These are phyloP conservation scores for Chrysoporthe puriensis DNA, from an alignment of 2,329 filamentous ascomycete genomes.

Conservation along the genomic window DNA sequence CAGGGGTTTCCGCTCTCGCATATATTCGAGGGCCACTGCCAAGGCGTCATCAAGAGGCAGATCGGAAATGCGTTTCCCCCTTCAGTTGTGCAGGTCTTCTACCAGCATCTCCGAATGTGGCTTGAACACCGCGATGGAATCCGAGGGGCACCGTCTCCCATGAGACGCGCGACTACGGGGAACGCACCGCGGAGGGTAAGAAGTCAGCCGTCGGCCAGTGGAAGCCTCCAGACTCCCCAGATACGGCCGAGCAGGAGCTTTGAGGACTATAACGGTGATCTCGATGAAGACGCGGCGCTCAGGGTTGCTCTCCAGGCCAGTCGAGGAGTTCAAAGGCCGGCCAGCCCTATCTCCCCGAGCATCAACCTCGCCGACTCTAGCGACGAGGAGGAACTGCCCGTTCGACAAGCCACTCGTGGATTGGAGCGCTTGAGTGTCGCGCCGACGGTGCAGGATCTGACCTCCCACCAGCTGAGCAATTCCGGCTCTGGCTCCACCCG, in stretches of 20 bases:
- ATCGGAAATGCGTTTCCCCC: conserved; percentile 83
- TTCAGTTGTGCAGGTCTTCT: conserved; percentile 53
- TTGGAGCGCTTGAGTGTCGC: conserved; percentile 17
- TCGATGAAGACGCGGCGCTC: neutral
- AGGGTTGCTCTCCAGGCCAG: conserved; percentile 26
- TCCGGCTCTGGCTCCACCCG: neutral
- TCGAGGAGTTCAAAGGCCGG: conserved; percentile 32
- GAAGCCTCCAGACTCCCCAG: neutral
- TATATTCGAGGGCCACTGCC: conserved; percentile 50
- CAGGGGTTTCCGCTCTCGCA: conserved; percentile 71
- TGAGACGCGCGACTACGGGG: too few species aligned
- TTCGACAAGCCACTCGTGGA: neutral
- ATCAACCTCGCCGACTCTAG: neutral
- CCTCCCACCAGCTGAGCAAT: neutral
- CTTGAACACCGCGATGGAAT: conserved; percentile 49
- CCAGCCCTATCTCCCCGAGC: neutral
- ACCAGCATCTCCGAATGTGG: conserved; percentile 50
- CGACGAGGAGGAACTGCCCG: neutral
- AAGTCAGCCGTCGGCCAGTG: neutral
- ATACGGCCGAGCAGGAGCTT: neutral
- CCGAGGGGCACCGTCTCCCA: neutral
- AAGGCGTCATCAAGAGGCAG: conserved; percentile 56
- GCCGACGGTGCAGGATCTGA: neutral
- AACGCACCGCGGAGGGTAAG: too few species aligned
- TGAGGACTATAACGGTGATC: neutral